Base-by-base conservation (phyloP, 345 rosid genomes). In the Bruguiera sexangula region DNA sequence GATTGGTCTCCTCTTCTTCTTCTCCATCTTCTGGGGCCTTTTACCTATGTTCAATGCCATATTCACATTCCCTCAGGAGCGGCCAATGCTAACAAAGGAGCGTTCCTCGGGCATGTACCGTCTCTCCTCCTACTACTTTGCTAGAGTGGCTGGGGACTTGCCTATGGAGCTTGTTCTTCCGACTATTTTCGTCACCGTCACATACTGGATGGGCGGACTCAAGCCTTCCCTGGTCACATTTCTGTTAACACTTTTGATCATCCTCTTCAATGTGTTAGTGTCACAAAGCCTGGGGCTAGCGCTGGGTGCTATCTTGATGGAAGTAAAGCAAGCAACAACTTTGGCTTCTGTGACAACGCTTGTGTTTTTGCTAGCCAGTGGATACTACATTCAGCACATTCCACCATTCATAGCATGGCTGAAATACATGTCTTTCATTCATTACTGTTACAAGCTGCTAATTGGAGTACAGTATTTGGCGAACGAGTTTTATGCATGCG, bases 141-240 rank as follows among this genome's bases (percentile, higher is more conserved):
- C 96, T 4, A 77, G 95, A 60, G 86, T 78, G 11, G 91, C 81
- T 0, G 98, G 98, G 2, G 98, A 94, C 81, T 81, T 94, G 63
- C 97, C 98, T 2, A 94, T 94, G 97, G 98, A 94, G 75, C 95
- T 94, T 6, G 85, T 94, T 68, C 90, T 94, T 58, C 98, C 98
- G 6, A 87, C 96, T 0, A 81, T 87, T 30, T 94, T 91, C 31
- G 84, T 88, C 7, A 85, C 91, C 3, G 32, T 91, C 51, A 74
- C 95, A 3, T 94, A 94, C 73, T 94, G 98, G 98, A 94, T 91
- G 97, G 97, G 95, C 0, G 97, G 97, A 39, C 97, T 94, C 26
- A 94, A 87, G 72, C 94, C 91, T 18, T 93, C 97, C 8, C 70
- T 80, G 13, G 16, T 74, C 66, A 84, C 97, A 70, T 94, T 85